Evolutionary conservation across 163 green algal genomes (phyloP).

Genomic region (Prototheca stagnorum): DNA sequence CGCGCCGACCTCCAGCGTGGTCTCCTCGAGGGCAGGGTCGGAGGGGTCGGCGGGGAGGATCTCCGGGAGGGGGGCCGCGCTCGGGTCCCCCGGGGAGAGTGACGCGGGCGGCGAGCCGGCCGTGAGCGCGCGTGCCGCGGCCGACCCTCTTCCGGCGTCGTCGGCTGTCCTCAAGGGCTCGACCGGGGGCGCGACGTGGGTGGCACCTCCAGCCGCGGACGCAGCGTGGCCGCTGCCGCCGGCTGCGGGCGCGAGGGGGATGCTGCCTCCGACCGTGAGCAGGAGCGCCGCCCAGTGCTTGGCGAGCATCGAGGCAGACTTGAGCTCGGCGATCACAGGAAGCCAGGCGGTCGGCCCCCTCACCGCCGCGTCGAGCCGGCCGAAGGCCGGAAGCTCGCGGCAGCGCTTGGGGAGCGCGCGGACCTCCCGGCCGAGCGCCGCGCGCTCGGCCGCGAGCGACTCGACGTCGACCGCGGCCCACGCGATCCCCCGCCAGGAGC

Average conservation of each 20-base stretch:
- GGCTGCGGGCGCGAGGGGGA: background rate
- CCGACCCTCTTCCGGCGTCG: too few relatives aligned
- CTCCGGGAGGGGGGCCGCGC: too few relatives aligned
- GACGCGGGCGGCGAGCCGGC: too few relatives aligned
- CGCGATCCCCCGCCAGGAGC: background rate
- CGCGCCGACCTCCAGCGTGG: constrained; percentile 58
- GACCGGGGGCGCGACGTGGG: too few relatives aligned
- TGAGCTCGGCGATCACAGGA: constrained; percentile 74
- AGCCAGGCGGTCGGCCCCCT: constrained; percentile 74
- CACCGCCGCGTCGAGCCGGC: constrained; percentile 58
- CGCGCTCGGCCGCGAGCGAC: background rate
- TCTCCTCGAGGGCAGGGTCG: constrained; percentile 59
- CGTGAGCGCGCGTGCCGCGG: too few relatives aligned
- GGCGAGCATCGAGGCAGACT: constrained; percentile 76
- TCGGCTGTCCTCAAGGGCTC: too few relatives aligned
- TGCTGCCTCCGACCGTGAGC: background rate
- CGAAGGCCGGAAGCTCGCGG: constrained; percentile 37
- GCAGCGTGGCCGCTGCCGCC: too few relatives aligned
- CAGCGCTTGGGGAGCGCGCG: background rate
- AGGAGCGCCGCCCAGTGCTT: constrained; percentile 84
- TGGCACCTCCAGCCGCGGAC: too few relatives aligned
- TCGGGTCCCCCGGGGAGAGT: too few relatives aligned
- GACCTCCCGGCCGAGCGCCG: background rate
- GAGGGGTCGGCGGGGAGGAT: too few relatives aligned
- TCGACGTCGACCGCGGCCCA: background rate